Evolutionary conservation across 768 basidiomycete genomes (phyloP), one percentile per base, ranked within the genome.

Genomic region (Lactarius trivialis): DNA sequence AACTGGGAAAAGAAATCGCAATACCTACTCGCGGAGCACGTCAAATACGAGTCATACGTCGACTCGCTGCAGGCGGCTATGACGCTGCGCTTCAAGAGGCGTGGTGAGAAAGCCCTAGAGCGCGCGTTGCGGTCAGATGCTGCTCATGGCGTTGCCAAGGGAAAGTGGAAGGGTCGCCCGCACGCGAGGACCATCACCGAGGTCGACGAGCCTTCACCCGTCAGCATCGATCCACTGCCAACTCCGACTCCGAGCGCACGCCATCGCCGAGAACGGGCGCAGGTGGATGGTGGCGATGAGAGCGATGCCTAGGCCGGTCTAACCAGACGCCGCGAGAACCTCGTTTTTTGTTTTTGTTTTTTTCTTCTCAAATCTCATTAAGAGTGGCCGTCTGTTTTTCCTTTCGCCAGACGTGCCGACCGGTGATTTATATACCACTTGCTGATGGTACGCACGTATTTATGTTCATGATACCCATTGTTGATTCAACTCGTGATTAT

Each of bases 1-100:
- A 99, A 99, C 71, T 98, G 94, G 93, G 90, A 91, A 75, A 88
- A 85, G 71, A 95, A 89, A 71, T 93, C 91, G 3, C 86, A 91
- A 70, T 91, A 91, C 72, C 76, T 98, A 52, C 79, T 94, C 57
- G 84, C 89, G 9, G 96, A 99, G 76, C 91, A 93, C 45, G 91
- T 93, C 71, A 98, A 98, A 73, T 98, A 98, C 73, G 86, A 92
- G 57, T 89, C 90, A 17, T 99, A 99, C 72, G 88, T 96, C 59
- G 93, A 96, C 66, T 91, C 93, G 7, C 80, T 99, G 33, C 84
- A 88, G 71, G 75, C 78, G 4, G 95, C 89, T 39, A 95, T 94
- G 86, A 77, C 79, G 9, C 79, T 96, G 48, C 85, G 94, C 36
- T 76, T 96, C 67, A 92, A 91, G 75, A 92, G 88, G 73, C 84